Conservation (phyloP, 495 filamentous ascomycete genomes). For the Aspergillus steynii region DNA sequence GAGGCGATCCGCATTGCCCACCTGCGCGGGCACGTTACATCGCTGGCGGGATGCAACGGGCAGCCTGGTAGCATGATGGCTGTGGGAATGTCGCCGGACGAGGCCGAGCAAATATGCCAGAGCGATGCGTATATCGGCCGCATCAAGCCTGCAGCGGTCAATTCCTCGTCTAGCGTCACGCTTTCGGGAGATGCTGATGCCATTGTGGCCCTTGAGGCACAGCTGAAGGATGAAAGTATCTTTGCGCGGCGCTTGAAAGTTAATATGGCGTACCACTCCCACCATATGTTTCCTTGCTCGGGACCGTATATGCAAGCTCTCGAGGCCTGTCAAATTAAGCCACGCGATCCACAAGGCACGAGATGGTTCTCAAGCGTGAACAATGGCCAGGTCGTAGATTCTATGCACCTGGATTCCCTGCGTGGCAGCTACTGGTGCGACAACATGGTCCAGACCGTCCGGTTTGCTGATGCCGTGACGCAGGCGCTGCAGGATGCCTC, state of each 20-base stretch:
- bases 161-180: conserved; percentile 24
- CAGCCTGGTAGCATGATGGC: conserved; percentile 31
- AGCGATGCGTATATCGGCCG: not conserved
- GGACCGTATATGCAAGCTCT: not conserved
- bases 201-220: conserved; percentile 26
- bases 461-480: conserved; percentile 32
- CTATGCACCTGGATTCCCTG: not conserved
- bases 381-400: too few relatives aligned
- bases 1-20: conserved; percentile 12
- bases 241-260: conserved; percentile 34
- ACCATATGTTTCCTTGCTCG: not conserved
- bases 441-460: conserved; percentile 30
- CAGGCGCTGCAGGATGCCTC: conserved; percentile 17
- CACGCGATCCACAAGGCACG: conserved; percentile 18
- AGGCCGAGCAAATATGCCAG: conserved; percentile 13
- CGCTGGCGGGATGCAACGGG: not conserved
- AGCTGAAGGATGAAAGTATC: conserved; percentile 15
- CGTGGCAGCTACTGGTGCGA: not conserved
- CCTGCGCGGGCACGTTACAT: conserved; percentile 6
- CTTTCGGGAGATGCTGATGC: conserved; percentile 33
- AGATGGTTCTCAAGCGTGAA: too few relatives aligned
- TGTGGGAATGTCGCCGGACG: conserved; percentile 27
- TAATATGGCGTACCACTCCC: conserved; percentile 46
- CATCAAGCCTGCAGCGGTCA: conserved; percentile 9
- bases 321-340: conserved; percentile 13